Conservation (phyloP, 2,329 filamentous ascomycete genomes). For the Aspergillus fructus region DNA sequence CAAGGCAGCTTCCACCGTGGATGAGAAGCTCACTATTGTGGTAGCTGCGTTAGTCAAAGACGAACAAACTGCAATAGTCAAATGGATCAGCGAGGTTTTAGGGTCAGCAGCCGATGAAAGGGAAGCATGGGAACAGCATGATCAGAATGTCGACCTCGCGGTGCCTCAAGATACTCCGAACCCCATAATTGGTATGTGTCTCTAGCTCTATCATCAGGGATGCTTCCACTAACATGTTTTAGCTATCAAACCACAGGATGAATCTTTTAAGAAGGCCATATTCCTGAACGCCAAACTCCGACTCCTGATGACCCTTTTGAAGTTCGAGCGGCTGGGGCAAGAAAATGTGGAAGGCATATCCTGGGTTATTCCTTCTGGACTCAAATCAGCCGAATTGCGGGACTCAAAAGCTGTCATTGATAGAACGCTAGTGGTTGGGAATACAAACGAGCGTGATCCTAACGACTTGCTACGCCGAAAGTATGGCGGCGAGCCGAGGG, state of each 20-base stretch:
- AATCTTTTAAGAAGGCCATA: slow-evolving; percentile 68
- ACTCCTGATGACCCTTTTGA: slow-evolving; percentile 75
- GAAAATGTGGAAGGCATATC: slow-evolving; percentile 73
- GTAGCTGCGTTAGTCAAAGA: slow-evolving; percentile 79
- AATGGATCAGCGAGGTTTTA: slow-evolving; percentile 77
- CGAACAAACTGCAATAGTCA: slow-evolving; percentile 71
- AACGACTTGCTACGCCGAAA: slow-evolving; percentile 79
- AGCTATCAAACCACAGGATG: slow-evolving; percentile 65
- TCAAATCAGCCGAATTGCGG: slow-evolving; percentile 65
- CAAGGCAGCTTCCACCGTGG: slow-evolving; percentile 59
- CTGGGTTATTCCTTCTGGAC: slow-evolving; percentile 72
- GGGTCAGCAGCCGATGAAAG: slow-evolving; percentile 69
- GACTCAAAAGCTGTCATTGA: slow-evolving; percentile 71
- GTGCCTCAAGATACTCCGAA: slow-evolving; percentile 26
- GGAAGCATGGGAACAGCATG: slow-evolving; percentile 72
- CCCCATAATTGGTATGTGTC: slow-evolving; percentile 48
- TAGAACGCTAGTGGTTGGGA: slow-evolving; percentile 73
- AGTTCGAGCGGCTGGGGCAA: slow-evolving; percentile 63
- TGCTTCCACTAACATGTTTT: slow-evolving; percentile 3
- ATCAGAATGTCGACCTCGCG: slow-evolving; percentile 49
- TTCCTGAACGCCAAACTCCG: slow-evolving; percentile 88
- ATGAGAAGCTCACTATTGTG: slow-evolving; percentile 74
- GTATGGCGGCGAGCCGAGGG: slow-evolving; percentile 40
- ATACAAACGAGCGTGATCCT: slow-evolving; percentile 72
- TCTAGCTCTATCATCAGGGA: neutral